Evolutionary conservation across 169 alveolate species (phyloP).

Genomic region (Besnoitia besnoiti): DNA sequence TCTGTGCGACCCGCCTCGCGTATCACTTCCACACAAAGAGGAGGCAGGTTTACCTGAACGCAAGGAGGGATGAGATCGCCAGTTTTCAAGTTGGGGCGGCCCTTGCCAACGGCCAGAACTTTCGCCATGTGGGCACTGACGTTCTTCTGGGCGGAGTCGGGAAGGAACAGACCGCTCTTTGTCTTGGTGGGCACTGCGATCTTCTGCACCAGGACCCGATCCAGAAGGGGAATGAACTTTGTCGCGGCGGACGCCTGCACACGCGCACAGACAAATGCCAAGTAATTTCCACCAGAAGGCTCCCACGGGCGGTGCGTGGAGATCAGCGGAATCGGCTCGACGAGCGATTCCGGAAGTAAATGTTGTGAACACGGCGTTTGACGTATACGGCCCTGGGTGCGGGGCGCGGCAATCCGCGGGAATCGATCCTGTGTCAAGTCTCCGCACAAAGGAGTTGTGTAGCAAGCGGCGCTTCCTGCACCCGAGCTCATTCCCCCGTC

Average conservation of each 20-base stretch:
- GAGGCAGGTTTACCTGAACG: background rate
- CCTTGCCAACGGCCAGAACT: constrained; percentile 68
- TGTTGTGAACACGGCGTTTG: no score
- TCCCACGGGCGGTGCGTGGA: no score
- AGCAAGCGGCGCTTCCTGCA: no score
- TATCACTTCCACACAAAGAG: background rate
- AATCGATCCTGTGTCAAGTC: no score
- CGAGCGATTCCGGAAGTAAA: no score
- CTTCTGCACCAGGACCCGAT: constrained; percentile 83
- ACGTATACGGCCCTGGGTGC: no score
- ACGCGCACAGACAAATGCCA: background rate
- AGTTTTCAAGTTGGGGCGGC: background rate
- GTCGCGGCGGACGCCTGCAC: constrained; percentile 65
- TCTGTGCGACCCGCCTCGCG: background rate
- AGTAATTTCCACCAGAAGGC: no score
- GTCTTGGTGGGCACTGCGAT: constrained; percentile 77
- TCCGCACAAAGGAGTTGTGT: no score
- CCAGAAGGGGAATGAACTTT: constrained; percentile 83
- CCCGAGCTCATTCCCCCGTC: no score
- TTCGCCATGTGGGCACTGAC: constrained; percentile 76
- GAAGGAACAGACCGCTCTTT: constrained; percentile 84
- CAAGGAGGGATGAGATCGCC: constrained; percentile 1
- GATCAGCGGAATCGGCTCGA: no score
- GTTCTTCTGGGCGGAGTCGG: constrained; percentile 82
- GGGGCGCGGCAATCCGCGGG: no score